These are phyloP conservation scores for Fusarium oxysporum DNA, from an alignment of 2,329 filamentous ascomycete species.

Conservation along the genomic window DNA sequence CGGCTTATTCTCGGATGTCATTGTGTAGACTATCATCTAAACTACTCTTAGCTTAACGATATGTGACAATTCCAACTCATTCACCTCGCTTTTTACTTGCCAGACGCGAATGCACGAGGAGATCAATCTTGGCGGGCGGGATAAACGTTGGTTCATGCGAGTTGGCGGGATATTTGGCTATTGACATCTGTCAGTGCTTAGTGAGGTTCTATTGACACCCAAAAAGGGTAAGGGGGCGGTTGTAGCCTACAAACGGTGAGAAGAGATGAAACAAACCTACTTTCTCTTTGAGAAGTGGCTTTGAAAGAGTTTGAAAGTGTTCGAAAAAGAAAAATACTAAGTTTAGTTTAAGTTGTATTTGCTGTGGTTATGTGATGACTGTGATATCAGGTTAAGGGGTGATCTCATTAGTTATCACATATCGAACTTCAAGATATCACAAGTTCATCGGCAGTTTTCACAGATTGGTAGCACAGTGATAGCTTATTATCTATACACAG, in stretches of 20 bases:
- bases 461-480: accelerated
- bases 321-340: not conserved
- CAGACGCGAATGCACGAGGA: conserved; percentile 15
- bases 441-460: accelerated
- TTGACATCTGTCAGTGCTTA: conserved; percentile 23
- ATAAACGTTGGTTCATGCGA: conserved; percentile 4
- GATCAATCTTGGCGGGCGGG: not conserved
- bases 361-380: no score
- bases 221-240: conserved; percentile 33
- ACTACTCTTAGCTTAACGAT: not conserved
- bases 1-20: conserved; percentile 21
- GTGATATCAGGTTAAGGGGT: not conserved
- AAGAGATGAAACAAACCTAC: conserved; percentile 6
- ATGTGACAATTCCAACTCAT: not conserved
- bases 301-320: not conserved
- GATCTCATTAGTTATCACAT: not conserved
- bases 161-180: conserved; percentile 5
- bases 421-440: not conserved
- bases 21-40: not conserved
- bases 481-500: accelerated
- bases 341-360: no score
- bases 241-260: conserved; percentile 9
- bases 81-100: conserved; percentile 9
- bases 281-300: not conserved
- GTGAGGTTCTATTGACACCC: conserved; percentile 46